Evolutionary conservation across 768 basidiomycete genomes (phyloP).

Genomic region (Brasilioporus rufonigricans): DNA sequence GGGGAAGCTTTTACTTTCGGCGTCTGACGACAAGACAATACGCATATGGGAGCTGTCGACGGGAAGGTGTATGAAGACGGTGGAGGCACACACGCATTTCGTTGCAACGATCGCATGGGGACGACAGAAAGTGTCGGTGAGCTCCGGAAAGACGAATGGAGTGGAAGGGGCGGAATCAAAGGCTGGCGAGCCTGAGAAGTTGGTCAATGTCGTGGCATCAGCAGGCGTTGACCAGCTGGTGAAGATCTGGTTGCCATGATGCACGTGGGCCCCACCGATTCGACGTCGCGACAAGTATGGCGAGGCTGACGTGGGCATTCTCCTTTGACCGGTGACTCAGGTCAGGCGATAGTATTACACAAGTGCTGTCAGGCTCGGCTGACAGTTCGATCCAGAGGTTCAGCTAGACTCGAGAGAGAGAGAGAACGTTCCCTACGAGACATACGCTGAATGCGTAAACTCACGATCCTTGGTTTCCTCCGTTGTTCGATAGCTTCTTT

Average conservation of each 20-base stretch:
- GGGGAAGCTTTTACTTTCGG: constrained; percentile 87
- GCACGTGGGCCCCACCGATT: background rate
- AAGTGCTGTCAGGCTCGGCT: background rate
- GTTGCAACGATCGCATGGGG: constrained; percentile 84
- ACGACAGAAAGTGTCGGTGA: constrained; percentile 46
- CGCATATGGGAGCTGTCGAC: constrained; percentile 87
- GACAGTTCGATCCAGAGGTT: constrained; percentile 7
- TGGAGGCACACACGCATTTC: constrained; percentile 86
- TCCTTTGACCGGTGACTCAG: constrained; percentile 6
- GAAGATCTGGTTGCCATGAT: constrained; percentile 62
- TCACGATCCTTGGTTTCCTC: constrained; percentile 33
- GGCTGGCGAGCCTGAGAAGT: constrained; percentile 45
- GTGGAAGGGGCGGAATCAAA: constrained; percentile 33
- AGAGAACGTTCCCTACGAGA: constrained; percentile 27
- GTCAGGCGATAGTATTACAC: constrained; percentile 14
- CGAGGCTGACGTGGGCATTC: constrained; percentile 13
- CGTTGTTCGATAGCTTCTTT: constrained; percentile 17
- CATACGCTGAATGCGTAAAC: constrained; percentile 14
- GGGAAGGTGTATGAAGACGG: constrained; percentile 80
- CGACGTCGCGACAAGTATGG: constrained; percentile 7
- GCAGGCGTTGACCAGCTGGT: constrained; percentile 67
- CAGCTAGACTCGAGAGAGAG: background rate
- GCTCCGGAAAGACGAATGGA: constrained; percentile 38
- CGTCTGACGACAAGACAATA: constrained; percentile 89
- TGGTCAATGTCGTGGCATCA: constrained; percentile 68